Evolutionary conservation across 2,329 filamentous ascomycete species (phyloP), one percentile per base, ranked within the genome.

Genomic region (Daldinia eschscholtzii): DNA sequence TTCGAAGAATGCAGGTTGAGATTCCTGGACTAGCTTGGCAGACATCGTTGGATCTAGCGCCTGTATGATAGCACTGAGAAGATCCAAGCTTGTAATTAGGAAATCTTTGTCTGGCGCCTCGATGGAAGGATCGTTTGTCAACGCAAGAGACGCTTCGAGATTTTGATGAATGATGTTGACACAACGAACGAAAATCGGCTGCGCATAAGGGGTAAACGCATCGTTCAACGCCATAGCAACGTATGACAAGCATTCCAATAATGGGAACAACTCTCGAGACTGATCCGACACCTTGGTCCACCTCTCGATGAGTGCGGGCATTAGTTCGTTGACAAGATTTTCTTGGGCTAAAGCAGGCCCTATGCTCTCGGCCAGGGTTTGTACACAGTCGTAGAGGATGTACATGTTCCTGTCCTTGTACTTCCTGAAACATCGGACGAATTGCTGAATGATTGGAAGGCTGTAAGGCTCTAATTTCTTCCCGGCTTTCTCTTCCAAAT

Each of bases 401-500:
- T 97, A 98, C 89, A 98, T 98, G 83, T 99, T 99, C 76, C 93
- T 91, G 81, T 98, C 95, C 86, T 99, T 98, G 88, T 98, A 99
- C 81, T 92, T 94, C 60, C 86, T 88, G 81, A 99, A 99, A 80
- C 96, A 99, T 68, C 88, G 86, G 59, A 98, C 94, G 76, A 95
- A 98, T 79, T 98, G 96, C 69, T 91, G 91, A 60, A 98, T 89
- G 75, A 99, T 98, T 28, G 94, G 93, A 30, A 91, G 87, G 75
- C 93, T 94, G 81, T 98, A 99, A 0, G 93, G 93, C 71, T 91
- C 89, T 46, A 99, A 83, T 68, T 91, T 87, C 70, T 89, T 89
- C 65, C 93, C 93, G 0, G 96, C 93, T 80, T 97, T 97, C 79
- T 98, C 96, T 80, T 98, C 96, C 7, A 99, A 86, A 76, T 95